These are phyloP conservation scores for Lagenidium giganteum DNA, from an alignment of 352 stramenopile species.

Conservation along the genomic window DNA sequence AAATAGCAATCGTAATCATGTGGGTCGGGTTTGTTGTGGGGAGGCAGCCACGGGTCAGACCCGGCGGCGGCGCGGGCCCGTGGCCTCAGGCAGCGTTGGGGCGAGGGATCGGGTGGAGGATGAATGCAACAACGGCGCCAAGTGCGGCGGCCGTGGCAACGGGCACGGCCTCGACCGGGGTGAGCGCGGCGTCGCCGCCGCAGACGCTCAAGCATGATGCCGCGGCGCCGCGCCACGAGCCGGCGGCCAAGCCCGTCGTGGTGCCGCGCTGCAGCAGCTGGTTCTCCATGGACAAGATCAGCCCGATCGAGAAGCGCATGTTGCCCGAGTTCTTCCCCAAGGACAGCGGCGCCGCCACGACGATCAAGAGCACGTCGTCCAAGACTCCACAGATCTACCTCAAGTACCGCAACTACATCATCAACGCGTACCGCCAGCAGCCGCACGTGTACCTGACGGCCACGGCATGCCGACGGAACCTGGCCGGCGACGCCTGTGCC, in stretches of 20 bases:
- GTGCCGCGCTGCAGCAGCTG: conserved; percentile 71
- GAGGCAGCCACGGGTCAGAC: too few relatives aligned
- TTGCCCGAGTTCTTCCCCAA: conserved; percentile 76
- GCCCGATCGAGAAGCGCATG: conserved; percentile 77
- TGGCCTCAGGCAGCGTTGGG: too few relatives aligned
- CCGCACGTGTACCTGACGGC: conserved; percentile 77
- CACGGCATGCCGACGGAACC: conserved; percentile 76
- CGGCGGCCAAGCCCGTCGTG: conserved; percentile 27
- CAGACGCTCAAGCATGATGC: too few relatives aligned
- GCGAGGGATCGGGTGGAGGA: too few relatives aligned
- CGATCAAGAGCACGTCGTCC: conserved; percentile 25
- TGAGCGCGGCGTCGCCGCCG: not conserved
- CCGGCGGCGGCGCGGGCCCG: too few relatives aligned
- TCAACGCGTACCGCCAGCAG: conserved; percentile 74
- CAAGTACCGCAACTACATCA: conserved; percentile 87
- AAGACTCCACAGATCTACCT: conserved; percentile 67
- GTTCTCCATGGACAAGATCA: conserved; percentile 77
- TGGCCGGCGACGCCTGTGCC: conserved; percentile 75
- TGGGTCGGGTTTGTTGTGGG: too few relatives aligned
- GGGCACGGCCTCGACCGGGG: not conserved
- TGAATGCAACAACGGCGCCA: not conserved
- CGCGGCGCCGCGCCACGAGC: conserved; percentile 5
- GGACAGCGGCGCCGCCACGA: conserved; percentile 14
- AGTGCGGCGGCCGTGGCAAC: not conserved
- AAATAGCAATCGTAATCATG: too few relatives aligned